phyloP scores from a whole-genome alignment of 768 basidiomycete genomes.

The Mycena indigotica region DNA sequence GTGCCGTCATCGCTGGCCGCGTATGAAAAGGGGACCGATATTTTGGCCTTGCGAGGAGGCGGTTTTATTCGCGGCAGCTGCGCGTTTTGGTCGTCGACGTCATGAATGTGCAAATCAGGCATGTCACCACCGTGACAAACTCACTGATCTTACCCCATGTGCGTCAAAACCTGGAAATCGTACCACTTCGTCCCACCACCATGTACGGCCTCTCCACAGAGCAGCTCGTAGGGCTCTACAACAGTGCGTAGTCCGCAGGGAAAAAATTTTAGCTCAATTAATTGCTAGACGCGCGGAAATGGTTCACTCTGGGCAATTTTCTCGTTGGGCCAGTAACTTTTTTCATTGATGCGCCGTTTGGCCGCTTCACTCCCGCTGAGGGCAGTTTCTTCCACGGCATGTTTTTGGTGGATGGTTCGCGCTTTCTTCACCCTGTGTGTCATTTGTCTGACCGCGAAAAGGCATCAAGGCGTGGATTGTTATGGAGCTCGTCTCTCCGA shows the following conservation, averaged over 20 bases:
- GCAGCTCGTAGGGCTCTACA: constrained; percentile 13
- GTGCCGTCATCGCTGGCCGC: constrained; percentile 76
- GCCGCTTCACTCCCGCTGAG: constrained; percentile 60
- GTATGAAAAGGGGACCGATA: constrained; percentile 67
- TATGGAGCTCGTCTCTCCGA: constrained; percentile 73
- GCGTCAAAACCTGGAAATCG: not conserved
- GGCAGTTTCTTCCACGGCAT: constrained; percentile 43
- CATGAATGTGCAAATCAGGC: not conserved
- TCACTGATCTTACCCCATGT: not conserved
- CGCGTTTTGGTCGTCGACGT: not conserved
- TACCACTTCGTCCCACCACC: constrained; percentile 4
- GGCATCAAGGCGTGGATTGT: constrained; percentile 64
- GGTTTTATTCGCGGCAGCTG: constrained; percentile 47
- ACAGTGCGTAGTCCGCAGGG: not conserved
- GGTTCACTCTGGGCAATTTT: constrained; percentile 46
- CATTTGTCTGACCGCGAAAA: not conserved
- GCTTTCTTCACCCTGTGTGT: not conserved
- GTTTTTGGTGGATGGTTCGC: constrained; percentile 60
- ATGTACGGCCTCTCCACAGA: constrained; percentile 17
- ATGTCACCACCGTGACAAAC: not conserved
- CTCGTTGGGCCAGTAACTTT: constrained; percentile 42
- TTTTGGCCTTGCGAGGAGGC: constrained; percentile 44
- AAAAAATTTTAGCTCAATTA: not conserved
- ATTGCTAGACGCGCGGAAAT: constrained; percentile 42
- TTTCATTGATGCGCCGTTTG: constrained; percentile 76